Conservation (phyloP, 768 basidiomycete genomes). For the Rhizopogon sp. region DNA sequence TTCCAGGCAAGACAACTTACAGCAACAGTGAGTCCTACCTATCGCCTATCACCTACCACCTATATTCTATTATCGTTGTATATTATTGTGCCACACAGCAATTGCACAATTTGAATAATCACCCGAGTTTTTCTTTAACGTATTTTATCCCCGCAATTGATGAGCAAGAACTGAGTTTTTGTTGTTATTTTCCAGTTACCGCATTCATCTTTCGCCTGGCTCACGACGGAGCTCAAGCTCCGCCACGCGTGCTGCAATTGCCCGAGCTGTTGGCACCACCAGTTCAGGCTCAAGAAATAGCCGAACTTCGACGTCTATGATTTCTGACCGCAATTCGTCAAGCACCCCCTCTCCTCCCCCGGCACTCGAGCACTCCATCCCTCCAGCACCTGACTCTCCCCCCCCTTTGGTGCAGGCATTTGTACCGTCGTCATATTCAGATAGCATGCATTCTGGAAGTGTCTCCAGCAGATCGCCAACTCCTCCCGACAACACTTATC, state of each 20-base stretch:
- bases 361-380: conserved; percentile 39
- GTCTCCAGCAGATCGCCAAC: conserved; percentile 40
- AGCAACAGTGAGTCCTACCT: conserved; percentile 23
- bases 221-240: conserved; percentile 60
- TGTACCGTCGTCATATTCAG: conserved; percentile 15
- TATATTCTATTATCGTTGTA: background rate
- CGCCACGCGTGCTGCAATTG: conserved; percentile 52
- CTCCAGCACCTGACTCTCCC: conserved; percentile 50
- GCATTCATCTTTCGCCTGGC: conserved; percentile 77
- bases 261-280: conserved; percentile 32
- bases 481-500: conserved; percentile 40
- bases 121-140: conserved; percentile 6
- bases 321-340: conserved; percentile 21
- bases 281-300: conserved; percentile 15
- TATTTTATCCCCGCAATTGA: conserved; percentile 1
- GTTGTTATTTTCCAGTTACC: conserved; percentile 45
- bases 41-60: background rate
- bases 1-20: conserved; percentile 85
- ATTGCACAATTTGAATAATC: background rate
- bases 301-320: conserved; percentile 20
- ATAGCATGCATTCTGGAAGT: conserved; percentile 26
- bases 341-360: conserved; percentile 32
- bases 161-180: conserved; percentile 8
- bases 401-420: conserved; percentile 48
- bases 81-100: conserved; percentile 4